These are phyloP conservation scores for Diaporthe vexans DNA, from an alignment of 2,329 filamentous ascomycete genomes.

Conservation along the genomic window DNA sequence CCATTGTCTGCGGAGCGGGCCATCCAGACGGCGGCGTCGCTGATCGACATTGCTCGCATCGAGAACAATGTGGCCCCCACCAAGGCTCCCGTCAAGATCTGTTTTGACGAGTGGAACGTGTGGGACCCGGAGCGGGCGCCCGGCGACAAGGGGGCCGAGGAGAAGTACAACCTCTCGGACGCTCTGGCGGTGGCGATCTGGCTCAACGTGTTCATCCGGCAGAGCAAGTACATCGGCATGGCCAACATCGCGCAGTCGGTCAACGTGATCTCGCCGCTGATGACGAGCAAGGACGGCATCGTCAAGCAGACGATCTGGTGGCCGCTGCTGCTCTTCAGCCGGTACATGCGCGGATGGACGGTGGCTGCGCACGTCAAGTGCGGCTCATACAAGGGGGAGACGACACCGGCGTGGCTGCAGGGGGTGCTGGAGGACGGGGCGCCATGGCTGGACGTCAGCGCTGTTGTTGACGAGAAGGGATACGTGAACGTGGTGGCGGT, in stretches of 20 bases:
- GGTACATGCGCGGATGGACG: conserved; percentile 81
- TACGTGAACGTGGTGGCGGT: conserved; percentile 78
- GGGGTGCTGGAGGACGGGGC: conserved; percentile 73
- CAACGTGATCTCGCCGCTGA: conserved; percentile 83
- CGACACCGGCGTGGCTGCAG: conserved; percentile 74
- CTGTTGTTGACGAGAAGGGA: conserved; percentile 69
- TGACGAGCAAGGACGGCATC: conserved; percentile 76
- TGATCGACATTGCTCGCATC: conserved; percentile 82
- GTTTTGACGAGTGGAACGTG: conserved; percentile 90
- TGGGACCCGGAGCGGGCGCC: conserved; percentile 82
- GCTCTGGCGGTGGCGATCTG: conserved; percentile 81
- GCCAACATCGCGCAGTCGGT: conserved; percentile 84
- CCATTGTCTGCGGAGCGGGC: conserved; percentile 79
- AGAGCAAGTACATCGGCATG: conserved; percentile 80
- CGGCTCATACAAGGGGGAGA: conserved; percentile 76
- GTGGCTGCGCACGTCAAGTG: conserved; percentile 75
- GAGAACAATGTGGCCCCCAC: conserved; percentile 73
- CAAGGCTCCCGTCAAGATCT: conserved; percentile 77
- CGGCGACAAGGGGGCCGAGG: conserved; percentile 79
- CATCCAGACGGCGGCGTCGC: conserved; percentile 76
- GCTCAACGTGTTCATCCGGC: conserved; percentile 82
- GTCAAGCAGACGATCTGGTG: conserved; percentile 82
- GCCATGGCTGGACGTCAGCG: conserved; percentile 79
- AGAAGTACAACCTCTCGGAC: conserved; percentile 81
- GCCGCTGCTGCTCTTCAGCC: conserved; percentile 77